Conservation (phyloP, 2,329 filamentous ascomycete genomes). For the Zymoseptoria tritici region DNA sequence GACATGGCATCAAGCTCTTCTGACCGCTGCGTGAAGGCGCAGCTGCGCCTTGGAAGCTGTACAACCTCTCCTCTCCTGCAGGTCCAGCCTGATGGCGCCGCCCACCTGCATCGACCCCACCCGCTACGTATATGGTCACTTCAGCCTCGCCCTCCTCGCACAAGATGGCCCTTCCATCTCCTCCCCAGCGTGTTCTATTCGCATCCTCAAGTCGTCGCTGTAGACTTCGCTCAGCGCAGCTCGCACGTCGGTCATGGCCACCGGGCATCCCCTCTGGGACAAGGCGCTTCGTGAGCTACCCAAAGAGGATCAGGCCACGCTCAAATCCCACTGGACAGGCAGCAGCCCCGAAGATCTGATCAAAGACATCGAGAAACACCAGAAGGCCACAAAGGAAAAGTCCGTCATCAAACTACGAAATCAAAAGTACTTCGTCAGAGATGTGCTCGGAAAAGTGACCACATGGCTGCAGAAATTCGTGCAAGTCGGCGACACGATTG, state of each 20-base stretch:
- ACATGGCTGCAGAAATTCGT: constrained; percentile 25
- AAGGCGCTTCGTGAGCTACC: not conserved
- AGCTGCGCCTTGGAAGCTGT: too few species aligned
- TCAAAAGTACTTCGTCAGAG: constrained; percentile 9
- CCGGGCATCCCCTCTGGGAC: not conserved
- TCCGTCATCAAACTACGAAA: not conserved
- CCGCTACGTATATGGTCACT: not conserved
- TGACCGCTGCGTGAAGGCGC: too few species aligned
- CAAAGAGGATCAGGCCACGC: not conserved
- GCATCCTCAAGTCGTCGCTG: too few species aligned
- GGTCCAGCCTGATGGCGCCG: not conserved
- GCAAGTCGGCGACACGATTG: constrained; percentile 25
- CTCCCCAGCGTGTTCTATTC: not conserved
- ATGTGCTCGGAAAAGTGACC: constrained; percentile 26
- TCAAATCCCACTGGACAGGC: not conserved
- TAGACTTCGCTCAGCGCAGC: too few species aligned
- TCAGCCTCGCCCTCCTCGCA: not conserved
- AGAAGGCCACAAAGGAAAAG: not conserved
- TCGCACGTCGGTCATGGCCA: not conserved
- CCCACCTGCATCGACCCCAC: not conserved
- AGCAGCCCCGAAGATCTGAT: not conserved
- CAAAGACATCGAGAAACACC: not conserved
- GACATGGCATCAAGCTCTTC: too few species aligned
- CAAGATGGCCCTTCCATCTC: not conserved
- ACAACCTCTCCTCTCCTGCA: not conserved